phyloP scores from a whole-genome alignment of 78 protist genomes.

The slime mould (Dictyostelium discoideum) region DNA sequence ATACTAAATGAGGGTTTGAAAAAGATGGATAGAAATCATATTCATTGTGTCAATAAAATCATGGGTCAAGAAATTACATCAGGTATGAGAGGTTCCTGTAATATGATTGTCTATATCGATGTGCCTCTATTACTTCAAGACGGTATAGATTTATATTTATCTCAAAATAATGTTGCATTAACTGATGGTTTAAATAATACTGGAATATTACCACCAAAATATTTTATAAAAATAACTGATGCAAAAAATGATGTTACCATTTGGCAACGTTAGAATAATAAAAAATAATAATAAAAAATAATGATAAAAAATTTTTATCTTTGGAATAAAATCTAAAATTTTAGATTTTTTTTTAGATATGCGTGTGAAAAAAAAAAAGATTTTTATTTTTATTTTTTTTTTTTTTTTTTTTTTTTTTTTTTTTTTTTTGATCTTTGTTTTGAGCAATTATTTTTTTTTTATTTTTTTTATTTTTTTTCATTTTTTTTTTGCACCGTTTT shows the following conservation, averaged over 20 bases:
- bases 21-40: constrained; percentile 58
- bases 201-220: constrained; percentile 24
- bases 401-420: not conserved
- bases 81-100: constrained; percentile 43
- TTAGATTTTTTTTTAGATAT: no score
- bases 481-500: no score
- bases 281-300: not conserved
- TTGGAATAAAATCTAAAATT: no score
- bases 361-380: no score
- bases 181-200: constrained; percentile 22
- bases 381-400: not conserved
- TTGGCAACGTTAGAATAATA: not conserved
- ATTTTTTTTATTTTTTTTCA: no score
- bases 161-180: constrained; percentile 44
- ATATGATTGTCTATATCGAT: constrained; percentile 25
- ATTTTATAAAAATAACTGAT: constrained; percentile 40
- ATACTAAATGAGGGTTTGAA: constrained; percentile 34
- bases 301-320: not conserved
- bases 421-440: no score
- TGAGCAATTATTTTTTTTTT: not conserved
- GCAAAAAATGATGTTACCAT: not conserved
- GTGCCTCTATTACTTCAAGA: constrained; percentile 11
- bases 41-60: constrained; percentile 36
- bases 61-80: constrained; percentile 6
- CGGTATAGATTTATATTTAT: constrained; percentile 14